Evolutionary conservation across 768 basidiomycete genomes (phyloP).

Genomic region (Tulasnella sp.): DNA sequence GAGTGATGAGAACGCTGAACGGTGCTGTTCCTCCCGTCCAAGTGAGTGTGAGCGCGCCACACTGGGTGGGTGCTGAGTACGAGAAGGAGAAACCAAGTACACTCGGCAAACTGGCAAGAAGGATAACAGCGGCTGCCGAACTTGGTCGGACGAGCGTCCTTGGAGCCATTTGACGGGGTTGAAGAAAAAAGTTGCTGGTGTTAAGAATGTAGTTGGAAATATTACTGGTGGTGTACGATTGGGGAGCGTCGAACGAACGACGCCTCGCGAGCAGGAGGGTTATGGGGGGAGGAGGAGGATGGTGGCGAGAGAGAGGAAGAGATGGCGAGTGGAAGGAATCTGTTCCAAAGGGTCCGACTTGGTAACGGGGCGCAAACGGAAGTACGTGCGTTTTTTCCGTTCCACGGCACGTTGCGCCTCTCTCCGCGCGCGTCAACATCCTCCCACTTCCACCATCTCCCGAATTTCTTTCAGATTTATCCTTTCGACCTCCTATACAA

Average conservation of each 20-base stretch:
- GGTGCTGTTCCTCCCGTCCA: slow-evolving; percentile 29
- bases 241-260: background rate
- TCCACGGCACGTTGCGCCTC: background rate
- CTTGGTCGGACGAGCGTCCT: background rate
- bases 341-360: background rate
- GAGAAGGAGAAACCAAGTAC: slow-evolving; percentile 29
- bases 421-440: background rate
- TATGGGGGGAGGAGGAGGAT: background rate
- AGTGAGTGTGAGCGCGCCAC: slow-evolving; percentile 27
- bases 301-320: background rate
- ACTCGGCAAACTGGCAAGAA: slow-evolving; percentile 15
- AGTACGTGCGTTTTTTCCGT: background rate
- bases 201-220: background rate
- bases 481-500: no score
- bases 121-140: background rate
- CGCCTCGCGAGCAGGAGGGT: background rate
- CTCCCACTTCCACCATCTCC: background rate
- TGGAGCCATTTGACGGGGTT: background rate
- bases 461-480: background rate
- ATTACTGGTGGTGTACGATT: background rate
- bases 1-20: slow-evolving; percentile 24
- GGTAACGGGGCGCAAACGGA: background rate
- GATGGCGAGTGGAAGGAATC: background rate
- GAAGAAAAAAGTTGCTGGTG: background rate
- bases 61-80: slow-evolving; percentile 30